phyloP scores from a whole-genome alignment of 257 asterid species.

The Nicotiana otophora region DNA sequence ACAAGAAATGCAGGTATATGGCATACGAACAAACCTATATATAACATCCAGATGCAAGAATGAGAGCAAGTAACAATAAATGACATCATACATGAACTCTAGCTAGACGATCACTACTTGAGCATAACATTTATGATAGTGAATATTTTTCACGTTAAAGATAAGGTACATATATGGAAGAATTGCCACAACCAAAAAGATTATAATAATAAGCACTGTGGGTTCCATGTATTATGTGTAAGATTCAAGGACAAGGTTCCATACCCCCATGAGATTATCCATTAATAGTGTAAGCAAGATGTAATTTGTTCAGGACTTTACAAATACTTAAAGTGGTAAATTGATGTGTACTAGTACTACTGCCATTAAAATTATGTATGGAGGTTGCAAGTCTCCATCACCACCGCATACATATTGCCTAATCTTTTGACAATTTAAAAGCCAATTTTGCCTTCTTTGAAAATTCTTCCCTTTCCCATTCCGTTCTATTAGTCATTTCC shows the following conservation, averaged over 20 bases:
- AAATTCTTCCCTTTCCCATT: background rate
- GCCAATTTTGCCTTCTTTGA: background rate
- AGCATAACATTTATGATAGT: background rate
- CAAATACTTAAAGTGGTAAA: background rate
- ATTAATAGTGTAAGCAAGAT: background rate
- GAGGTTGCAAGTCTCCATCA: background rate
- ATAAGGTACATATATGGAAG: background rate
- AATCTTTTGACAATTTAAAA: background rate
- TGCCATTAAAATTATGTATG: background rate
- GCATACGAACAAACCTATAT: background rate
- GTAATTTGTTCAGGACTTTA: background rate
- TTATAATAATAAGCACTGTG: background rate
- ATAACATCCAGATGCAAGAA: background rate
- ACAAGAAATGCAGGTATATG: too few species aligned
- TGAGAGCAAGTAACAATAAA: background rate
- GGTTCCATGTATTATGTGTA: background rate
- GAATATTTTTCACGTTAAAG: background rate
- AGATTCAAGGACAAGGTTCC: background rate
- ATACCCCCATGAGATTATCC: background rate
- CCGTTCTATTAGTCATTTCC: background rate
- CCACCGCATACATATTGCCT: background rate
- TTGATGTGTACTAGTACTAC: constrained; percentile 1
- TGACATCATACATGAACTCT: background rate
- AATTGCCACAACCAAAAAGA: background rate
- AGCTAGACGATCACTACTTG: background rate